phyloP scores from a whole-genome alignment of 306 rosid genomes.

The Aeschynomene evenia region DNA sequence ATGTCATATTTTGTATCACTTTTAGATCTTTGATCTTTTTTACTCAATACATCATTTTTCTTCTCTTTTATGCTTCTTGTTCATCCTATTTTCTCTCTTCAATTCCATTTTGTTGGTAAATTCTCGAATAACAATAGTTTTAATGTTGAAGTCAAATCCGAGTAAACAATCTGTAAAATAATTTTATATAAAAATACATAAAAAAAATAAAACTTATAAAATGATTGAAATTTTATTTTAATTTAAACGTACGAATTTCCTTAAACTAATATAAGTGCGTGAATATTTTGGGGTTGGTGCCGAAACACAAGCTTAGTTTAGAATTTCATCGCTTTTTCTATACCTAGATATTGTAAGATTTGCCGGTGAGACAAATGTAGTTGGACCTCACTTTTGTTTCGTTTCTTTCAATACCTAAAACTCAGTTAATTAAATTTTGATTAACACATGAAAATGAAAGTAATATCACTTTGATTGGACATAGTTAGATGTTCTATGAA shows the following conservation, averaged over 20 bases:
- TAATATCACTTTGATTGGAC: conserved; percentile 11
- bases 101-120: too few relatives aligned
- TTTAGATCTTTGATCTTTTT: too few relatives aligned
- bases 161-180: too few relatives aligned
- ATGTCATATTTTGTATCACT: too few relatives aligned
- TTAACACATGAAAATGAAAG: neutral
- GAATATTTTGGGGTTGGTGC: conserved; percentile 5
- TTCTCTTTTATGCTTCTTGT: too few relatives aligned
- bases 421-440: conserved; percentile 7
- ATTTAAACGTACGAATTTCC: neutral
- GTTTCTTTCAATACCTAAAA: conserved; percentile 18
- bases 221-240: too few relatives aligned
- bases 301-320: neutral
- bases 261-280: neutral
- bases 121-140: too few relatives aligned
- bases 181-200: too few relatives aligned
- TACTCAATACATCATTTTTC: too few relatives aligned
- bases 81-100: too few relatives aligned
- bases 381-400: conserved; percentile 21
- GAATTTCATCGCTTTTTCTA: neutral
- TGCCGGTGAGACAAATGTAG: conserved; percentile 14
- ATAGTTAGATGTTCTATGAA: neutral
- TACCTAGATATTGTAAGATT: conserved; percentile 12
- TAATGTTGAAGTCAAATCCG: too few relatives aligned
- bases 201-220: too few relatives aligned